A percentile compares a stretch with the other conserved stretches of the same genome.
phyloP scores from a whole-genome alignment of 2,329 filamentous ascomycete species.

The Sporothrix curviconia region DNA sequence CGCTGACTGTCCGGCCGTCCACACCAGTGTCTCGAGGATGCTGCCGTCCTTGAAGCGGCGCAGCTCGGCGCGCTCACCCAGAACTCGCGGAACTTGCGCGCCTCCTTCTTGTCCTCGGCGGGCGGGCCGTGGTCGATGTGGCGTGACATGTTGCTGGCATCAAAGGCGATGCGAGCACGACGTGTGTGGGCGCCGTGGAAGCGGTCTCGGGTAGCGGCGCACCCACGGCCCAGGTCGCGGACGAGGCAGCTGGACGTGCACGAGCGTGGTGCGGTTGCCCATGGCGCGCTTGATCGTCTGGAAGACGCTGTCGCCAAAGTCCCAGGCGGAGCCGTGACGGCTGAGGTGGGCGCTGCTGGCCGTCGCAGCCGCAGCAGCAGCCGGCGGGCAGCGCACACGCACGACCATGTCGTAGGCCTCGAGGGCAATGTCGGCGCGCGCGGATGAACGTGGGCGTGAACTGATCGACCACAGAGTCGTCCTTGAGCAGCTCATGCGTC shows the following conservation, averaged over 20 bases:
- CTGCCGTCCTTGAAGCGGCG: constrained; percentile 92
- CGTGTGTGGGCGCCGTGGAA: not conserved
- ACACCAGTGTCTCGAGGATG: constrained; percentile 86
- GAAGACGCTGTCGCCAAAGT: constrained; percentile 54
- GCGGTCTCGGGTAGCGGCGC: constrained; percentile 23
- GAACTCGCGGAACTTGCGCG: constrained; percentile 76
- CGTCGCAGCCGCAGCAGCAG: not conserved
- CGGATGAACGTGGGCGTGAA: constrained; percentile 82
- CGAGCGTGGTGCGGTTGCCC: constrained; percentile 63
- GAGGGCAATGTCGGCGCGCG: constrained; percentile 46
- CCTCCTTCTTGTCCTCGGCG: constrained; percentile 78
- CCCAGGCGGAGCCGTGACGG: constrained; percentile 36
- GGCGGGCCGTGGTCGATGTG: constrained; percentile 82
- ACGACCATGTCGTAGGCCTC: constrained; percentile 50
- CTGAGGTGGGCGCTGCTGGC: constrained; percentile 25
- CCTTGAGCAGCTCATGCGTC: constrained; percentile 68
- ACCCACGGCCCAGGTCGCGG: constrained; percentile 44
- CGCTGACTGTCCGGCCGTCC: constrained; percentile 56
- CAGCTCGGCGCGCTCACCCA: constrained; percentile 91
- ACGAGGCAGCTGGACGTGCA: constrained; percentile 48
- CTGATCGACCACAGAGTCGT: constrained; percentile 65
- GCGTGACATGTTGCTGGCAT: constrained; percentile 65
- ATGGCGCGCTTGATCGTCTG: constrained; percentile 63
- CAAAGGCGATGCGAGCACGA: constrained; percentile 63
- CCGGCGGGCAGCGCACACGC: constrained; percentile 25